Evolutionary conservation across 805 yeast genomes (phyloP), one percentile per base, ranked within the genome.

Genomic region (Candida verbasci): DNA sequence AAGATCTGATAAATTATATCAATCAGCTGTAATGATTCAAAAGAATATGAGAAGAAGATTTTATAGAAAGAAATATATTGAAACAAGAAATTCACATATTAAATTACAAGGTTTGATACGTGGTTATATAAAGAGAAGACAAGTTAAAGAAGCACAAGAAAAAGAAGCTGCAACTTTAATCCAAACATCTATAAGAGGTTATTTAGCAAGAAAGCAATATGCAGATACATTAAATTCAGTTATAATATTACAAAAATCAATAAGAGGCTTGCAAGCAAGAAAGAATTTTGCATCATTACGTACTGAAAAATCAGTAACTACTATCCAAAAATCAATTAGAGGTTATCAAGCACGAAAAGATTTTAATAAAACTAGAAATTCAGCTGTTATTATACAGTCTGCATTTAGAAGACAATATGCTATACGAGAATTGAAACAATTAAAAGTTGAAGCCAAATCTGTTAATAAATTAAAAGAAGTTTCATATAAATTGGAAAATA

Each of bases 401-500:
- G 72, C 80, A 49, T 66, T 81, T 43, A 79, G 98, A 67, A 78
- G 93, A 52, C 78, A 76, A 42, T 62, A 70, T 41, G 99, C 99
- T 17, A 67, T 67, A 44, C 65, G 65, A 35, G 82, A 83, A 55
- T 76, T 86, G 49, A 63, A 66, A 44, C 62, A 69, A 39, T 68
- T 87, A 58, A 85, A 78, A 56, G 73, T 72, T n/a, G 97, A 93
- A 46, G 96, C 97, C 21, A 86, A 86, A 56, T 86, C 96, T 11
- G 95, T 87, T 30, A 82, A 82, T 56, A 94, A 83, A 55, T 74
- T 86, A 67, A 79, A 86, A 60, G 96, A 91, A 58, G 95, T 86
- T 26, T 88, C 95, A 51, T 93, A 87, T 64, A 79, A 84, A 57
- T 74, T 94, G 52, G 99, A 93, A 61, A 93, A 93, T 62, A 93